A percentile compares a stretch with the other conserved stretches of the same genome.
phyloP scores from a whole-genome alignment of 2,329 filamentous ascomycete genomes.

The Diaporthe ilicicola region DNA sequence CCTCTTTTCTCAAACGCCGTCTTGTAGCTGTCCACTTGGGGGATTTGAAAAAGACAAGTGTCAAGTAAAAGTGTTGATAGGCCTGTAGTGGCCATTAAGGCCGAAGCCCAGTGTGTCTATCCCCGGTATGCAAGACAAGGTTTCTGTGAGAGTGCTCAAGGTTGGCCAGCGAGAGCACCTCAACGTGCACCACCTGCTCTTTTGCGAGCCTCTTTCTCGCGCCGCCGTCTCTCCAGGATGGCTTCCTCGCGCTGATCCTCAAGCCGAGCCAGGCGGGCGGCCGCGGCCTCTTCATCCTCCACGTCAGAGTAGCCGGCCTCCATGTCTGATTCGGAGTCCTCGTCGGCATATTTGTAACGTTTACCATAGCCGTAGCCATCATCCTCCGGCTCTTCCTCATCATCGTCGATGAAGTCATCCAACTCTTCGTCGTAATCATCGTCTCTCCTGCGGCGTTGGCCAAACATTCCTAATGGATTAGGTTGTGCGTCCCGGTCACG shows the following conservation, averaged over 20 bases:
- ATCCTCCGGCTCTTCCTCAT: constrained; percentile 58
- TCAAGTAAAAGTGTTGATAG: neutral
- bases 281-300: constrained; percentile 73
- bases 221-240: constrained; percentile 68
- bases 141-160: neutral
- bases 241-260: constrained; percentile 74
- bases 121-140: neutral
- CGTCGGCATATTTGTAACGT: constrained; percentile 60
- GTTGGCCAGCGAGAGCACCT: constrained; percentile 12
- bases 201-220: constrained; percentile 67
- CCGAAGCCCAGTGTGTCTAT: neutral
- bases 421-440: constrained; percentile 70
- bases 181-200: constrained; percentile 36
- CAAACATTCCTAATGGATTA: constrained; percentile 45
- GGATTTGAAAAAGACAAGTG: neutral
- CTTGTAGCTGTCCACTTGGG: neutral
- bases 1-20: constrained; percentile 21
- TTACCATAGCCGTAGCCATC: constrained; percentile 45
- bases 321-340: constrained; percentile 78
- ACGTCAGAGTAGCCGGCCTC: constrained; percentile 79
- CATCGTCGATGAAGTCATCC: constrained; percentile 70
- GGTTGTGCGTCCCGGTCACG: constrained; percentile 35
- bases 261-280: constrained; percentile 67
- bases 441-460: constrained; percentile 46
- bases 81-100: neutral